A percentile compares a stretch with the other conserved stretches of the same genome.
Conservation (phyloP, 2,329 filamentous ascomycete genomes). For the Aspergillus novofumigatus region DNA sequence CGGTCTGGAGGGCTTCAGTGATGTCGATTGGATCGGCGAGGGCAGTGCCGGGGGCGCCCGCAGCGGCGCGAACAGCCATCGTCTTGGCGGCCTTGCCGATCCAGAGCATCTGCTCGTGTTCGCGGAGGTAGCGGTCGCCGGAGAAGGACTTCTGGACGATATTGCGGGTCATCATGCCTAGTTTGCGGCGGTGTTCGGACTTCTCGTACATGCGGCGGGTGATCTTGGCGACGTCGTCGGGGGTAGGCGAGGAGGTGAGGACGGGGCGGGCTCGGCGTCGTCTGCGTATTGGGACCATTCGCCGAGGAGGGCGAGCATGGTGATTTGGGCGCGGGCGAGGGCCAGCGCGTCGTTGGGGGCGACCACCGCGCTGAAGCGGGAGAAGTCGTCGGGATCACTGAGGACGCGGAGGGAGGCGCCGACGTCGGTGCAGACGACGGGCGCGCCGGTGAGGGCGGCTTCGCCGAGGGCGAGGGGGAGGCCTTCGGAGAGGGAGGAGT, state of each 20-base stretch:
- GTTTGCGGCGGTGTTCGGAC: constrained; percentile 50
- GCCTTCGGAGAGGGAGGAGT: constrained; percentile 45
- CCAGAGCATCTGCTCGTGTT: constrained; percentile 61
- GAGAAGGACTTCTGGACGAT: constrained; percentile 59
- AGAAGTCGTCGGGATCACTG: constrained; percentile 42
- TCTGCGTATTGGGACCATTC: constrained; percentile 59
- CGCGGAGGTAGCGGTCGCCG: constrained; percentile 57
- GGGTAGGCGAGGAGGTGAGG: constrained; percentile 47
- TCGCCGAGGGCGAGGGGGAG: constrained; percentile 45
- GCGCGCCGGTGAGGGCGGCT: constrained; percentile 44
- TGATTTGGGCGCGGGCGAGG: constrained; percentile 59
- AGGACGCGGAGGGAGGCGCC: constrained; percentile 40
- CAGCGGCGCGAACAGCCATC: constrained; percentile 26
- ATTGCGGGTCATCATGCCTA: constrained; percentile 56
- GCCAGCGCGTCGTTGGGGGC: constrained; percentile 60
- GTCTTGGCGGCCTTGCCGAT: constrained; percentile 36
- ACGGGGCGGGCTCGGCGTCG: constrained; percentile 43
- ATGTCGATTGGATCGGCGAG: constrained; percentile 23
- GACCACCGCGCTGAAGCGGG: constrained; percentile 58
- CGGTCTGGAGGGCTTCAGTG: constrained; percentile 21
- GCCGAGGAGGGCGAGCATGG: constrained; percentile 57
- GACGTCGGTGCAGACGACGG: constrained; percentile 42
- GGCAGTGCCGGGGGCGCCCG: neutral
- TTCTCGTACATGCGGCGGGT: constrained; percentile 59
- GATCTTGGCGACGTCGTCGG: constrained; percentile 50